Evolutionary conservation across 495 filamentous ascomycete species (phyloP), one percentile per base, ranked within the genome.

Genomic region (Acidomyces sp.): DNA sequence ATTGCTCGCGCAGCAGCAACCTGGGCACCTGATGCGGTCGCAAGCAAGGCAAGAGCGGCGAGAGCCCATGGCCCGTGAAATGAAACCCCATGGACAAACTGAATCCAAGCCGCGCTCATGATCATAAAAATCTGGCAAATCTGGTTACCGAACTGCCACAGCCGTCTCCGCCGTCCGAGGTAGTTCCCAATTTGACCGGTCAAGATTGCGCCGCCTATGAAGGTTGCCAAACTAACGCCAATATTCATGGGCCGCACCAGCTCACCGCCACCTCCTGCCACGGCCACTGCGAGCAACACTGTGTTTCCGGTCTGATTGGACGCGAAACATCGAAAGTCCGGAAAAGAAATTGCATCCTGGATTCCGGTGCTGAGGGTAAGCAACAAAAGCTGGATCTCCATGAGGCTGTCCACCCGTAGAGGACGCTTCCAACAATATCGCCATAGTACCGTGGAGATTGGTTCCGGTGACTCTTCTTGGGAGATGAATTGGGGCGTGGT

Each of bases 241-340:
- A 75, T 73, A 49, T 74, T 74, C 35, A 62, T 39, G 29, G 68
- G 61, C 37, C 57, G 45, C 52, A 71, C 71, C 54, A 63, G 58
- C 21, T 64, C 56, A 30, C 61, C 62, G 37, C 64, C 62, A 15
- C 69, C 53, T 16, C 66, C 55, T 11, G 71, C 68, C 21, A 70
- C 47, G 27, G 63, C 63, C 32, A 73, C 58, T 23, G 71, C 72
- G 15, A 77, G 61, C 30, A 77, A 54, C 31, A 79, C 66, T 11
- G 72, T 72, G 58, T 77, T 79, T 47, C 75, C 74, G 0, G 75
- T 77, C 49, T 79, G 72, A 56, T 77, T 78, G 23, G 71, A 77
- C 23, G 74, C 70, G 50, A 79, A 78, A 47, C 72, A 76, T 60
- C 66, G 66, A 54, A 68, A 77, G 55, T 75, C 73, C 18, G 71